Evolutionary conservation across 768 basidiomycete species (phyloP), one percentile per base, ranked within the genome.

Genomic region (Lactarius psammicola): DNA sequence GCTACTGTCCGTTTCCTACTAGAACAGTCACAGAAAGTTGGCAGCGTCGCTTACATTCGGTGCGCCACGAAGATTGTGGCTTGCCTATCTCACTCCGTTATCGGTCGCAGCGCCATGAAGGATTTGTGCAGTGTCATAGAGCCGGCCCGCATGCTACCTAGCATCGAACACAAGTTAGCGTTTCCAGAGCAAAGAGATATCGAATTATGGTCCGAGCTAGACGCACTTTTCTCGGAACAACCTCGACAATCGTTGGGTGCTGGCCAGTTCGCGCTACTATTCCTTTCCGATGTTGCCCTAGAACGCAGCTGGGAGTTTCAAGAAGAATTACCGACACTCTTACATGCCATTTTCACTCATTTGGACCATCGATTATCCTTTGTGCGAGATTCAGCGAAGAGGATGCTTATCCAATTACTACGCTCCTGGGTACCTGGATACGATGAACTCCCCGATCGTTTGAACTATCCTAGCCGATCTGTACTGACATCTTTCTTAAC

Each of bases 221-320:
- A 90, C 69, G 83, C 85, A 11, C 74, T 93, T 44, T 94, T 91
- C 74, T 85, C 83, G 1, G 87, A 87, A 64, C 84, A 88, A 67
- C 88, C 90, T 13, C 79, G 87, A 36, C 77, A 89, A 56, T 79
- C 85, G 2, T 79, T 96, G 58, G 90, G 91, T 18, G 86, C 91
- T 0, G 92, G 92, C 17, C 94, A 96, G 72, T 92, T 92, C 72
- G 94, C 95, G 1, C 85, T 94, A 77, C 80, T 96, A 10, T 94
- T 95, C 72, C 76, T 95, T 31, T 84, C 87, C 3, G 91, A 94
- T 68, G 82, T 89, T 38, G 85, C 89, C 0, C 76, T 93, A 33
- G 87, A 90, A 68, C 84, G 88, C 34, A 85, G 84, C 69, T 92
- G 91, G 90, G 89, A 90, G 63, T 77, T 88, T 69, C 81, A 85